Evolutionary conservation across 169 alveolate species (phyloP).

Genomic region (Eimeria zaria): DNA sequence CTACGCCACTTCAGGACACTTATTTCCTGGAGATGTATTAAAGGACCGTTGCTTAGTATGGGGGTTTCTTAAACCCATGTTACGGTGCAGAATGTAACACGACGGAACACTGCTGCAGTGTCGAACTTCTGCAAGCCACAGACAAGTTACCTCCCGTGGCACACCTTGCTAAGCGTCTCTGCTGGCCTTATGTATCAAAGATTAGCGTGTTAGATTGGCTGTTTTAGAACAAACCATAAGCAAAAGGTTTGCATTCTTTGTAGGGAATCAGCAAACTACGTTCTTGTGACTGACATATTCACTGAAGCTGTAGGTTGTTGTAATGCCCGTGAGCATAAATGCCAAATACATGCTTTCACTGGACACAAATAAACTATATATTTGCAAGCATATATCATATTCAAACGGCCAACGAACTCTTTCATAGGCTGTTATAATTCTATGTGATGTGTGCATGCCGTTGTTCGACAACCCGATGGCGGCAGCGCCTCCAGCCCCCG

Average conservation of each 20-base stretch:
- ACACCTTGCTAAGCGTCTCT: neutral
- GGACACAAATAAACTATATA: neutral
- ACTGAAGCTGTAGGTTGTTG: neutral
- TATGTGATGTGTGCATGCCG: neutral
- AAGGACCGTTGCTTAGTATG: neutral
- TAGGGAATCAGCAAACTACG: neutral
- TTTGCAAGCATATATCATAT: neutral
- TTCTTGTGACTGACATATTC: neutral
- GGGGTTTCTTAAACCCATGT: neutral
- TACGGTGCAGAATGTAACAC: neutral
- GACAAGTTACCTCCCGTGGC: neutral
- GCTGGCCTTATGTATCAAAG: neutral
- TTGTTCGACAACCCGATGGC: constrained; percentile 43
- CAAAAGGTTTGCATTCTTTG: neutral
- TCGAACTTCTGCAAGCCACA: neutral
- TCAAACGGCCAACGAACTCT: neutral
- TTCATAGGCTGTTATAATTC: neutral
- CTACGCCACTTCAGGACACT: neutral
- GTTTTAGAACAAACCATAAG: neutral
- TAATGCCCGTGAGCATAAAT: neutral
- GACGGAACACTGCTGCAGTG: neutral
- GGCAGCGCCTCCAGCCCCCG: constrained; percentile 43
- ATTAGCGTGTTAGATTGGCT: neutral
- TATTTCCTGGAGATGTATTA: too few relatives aligned
- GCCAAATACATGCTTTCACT: neutral